Evolutionary conservation across 495 filamentous ascomycete genomes (phyloP), one percentile per base, ranked within the genome.

Genomic region (Schizothecium vesticola): DNA sequence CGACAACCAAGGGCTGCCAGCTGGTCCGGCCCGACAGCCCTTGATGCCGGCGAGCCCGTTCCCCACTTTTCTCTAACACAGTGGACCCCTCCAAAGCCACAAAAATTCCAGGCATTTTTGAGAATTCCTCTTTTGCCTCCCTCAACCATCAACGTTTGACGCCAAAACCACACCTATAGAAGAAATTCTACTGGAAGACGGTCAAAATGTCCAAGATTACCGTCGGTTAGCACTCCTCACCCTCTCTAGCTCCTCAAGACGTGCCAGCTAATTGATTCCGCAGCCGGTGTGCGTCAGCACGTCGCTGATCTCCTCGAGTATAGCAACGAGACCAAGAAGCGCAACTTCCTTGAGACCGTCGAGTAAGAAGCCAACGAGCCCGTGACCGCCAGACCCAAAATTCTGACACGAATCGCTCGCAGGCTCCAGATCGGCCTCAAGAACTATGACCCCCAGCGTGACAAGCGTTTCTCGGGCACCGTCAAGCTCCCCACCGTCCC

Each of bases 401-500:
- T 21, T 29, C 28, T 26, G 57, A 59, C 25, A 2, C 22, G 11
- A 59, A 61, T 13, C 55, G 3, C 16, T 29, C 65, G 24, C 19
- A 73, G 70, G 66, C 92, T 98, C 78, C 94, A 98, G 84, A 97
- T 99, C 87, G 95, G 95, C 79, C 90, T 99, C 80, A 99, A 99
- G 91, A 99, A 99, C 91, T 99, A 99, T 87, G 95, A 99, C 79
- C 95, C 95, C 79, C 94, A 97, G 88, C 93, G 94, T 91, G 95
- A 99, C 86, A 99, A 99, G 93, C 95, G 95, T 94, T 99, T 99
- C 92, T 95, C 91, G 59, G 95, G 95, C 83, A 98, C 96, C 80
- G 91, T 99, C 85, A 91, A 90, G 85, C 91, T 98, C 69, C 70
- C 70, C 61, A 84, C 86, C 72, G 85, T 98, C 69, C 95, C 95